A percentile compares a stretch with the other conserved stretches of the same genome.
Conservation (phyloP, 2,329 filamentous ascomycete species). For the Fusarium tjaetaba region DNA sequence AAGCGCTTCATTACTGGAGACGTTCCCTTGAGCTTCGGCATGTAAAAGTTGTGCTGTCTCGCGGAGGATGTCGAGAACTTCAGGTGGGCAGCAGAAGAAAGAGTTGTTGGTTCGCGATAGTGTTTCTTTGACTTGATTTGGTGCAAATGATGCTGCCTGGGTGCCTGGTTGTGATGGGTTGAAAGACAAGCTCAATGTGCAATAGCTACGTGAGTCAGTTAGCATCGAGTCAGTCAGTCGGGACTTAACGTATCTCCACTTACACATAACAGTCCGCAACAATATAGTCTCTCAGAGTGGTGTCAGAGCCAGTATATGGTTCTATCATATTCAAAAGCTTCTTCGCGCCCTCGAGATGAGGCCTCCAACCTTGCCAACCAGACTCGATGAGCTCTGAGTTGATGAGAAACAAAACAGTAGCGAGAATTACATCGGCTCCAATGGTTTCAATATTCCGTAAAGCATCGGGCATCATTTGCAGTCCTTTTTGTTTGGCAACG, state of each 20-base stretch:
- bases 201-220: constrained; percentile 48
- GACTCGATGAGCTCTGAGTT: constrained; percentile 61
- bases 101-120: constrained; percentile 54
- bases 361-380: constrained; percentile 57
- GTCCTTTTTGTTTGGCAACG: constrained; percentile 55
- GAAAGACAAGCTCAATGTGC: constrained; percentile 56
- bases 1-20: constrained; percentile 38
- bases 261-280: constrained; percentile 59
- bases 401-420: constrained; percentile 59
- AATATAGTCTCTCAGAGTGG: constrained; percentile 54
- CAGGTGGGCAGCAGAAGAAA: constrained; percentile 58
- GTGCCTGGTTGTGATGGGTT: constrained; percentile 45
- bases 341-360: constrained; percentile 57
- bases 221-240: neutral
- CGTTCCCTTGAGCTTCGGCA: constrained; percentile 37
- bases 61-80: constrained; percentile 55
- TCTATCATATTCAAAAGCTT: constrained; percentile 54
- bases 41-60: constrained; percentile 52
- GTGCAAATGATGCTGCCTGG: constrained; percentile 47
- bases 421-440: constrained; percentile 54
- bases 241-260: constrained; percentile 25
- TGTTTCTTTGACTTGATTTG: constrained; percentile 49
- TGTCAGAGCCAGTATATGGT: constrained; percentile 46
- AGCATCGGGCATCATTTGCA: constrained; percentile 52
- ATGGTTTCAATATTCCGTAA: constrained; percentile 50